These are phyloP conservation scores for Isochrysis galbana DNA, from an alignment of 78 protist genomes.

Conservation along the genomic window DNA sequence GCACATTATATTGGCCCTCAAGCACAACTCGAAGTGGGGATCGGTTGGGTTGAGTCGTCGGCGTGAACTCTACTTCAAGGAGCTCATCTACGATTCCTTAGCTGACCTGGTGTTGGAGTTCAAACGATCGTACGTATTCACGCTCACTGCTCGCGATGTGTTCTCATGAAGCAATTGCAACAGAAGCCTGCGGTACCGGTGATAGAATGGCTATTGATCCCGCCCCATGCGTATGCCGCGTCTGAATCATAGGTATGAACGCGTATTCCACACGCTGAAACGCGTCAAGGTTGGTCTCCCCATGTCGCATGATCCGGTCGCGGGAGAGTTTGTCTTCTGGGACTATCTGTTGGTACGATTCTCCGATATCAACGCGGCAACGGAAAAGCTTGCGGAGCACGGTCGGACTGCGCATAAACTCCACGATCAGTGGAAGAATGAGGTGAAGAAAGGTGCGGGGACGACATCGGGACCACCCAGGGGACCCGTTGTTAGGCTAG, in stretches of 20 bases:
- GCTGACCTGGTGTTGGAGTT: background rate
- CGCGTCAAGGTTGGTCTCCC: background rate
- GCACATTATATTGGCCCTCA: constrained; percentile 59
- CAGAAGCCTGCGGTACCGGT: too few relatives aligned
- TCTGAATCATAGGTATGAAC: too few relatives aligned
- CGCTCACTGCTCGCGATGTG: too few relatives aligned
- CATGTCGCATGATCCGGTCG: background rate
- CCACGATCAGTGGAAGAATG: background rate
- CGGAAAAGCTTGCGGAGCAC: background rate
- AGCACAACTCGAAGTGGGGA: constrained; percentile 28
- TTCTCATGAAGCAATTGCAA: too few relatives aligned
- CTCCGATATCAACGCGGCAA: background rate
- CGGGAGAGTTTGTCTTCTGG: background rate
- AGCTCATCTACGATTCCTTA: background rate
- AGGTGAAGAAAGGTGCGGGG: background rate
- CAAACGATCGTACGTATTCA: background rate
- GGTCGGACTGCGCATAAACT: background rate
- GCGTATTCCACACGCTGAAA: background rate
- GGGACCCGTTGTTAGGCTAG: background rate
- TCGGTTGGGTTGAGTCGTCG: constrained; percentile 45
- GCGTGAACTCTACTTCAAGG: constrained; percentile 42
- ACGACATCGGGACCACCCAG: too few relatives aligned
- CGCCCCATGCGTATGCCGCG: too few relatives aligned
- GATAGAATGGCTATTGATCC: too few relatives aligned
- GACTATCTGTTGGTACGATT: background rate